Percentiles rank a stretch among this genome's conserved stretches.
Evolutionary conservation across 805 yeast genomes (phyloP).

Genomic region (Ogataea trehalophila): DNA sequence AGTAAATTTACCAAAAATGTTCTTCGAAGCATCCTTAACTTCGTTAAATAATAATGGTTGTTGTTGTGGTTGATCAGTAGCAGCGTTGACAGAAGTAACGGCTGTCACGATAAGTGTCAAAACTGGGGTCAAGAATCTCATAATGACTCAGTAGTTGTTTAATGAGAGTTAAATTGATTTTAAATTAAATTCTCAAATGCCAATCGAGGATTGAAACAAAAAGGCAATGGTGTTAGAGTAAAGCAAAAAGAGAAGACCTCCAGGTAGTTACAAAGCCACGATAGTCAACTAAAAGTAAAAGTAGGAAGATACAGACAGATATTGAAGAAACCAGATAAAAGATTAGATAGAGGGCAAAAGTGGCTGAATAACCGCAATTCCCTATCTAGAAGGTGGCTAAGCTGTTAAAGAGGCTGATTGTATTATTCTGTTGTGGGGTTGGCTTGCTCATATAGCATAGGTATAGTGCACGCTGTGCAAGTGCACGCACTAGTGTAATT

Average conservation of each 20-base stretch:
- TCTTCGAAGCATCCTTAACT: slow-evolving; percentile 1
- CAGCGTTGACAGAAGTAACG: slow-evolving; percentile 4
- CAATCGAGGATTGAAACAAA: background rate
- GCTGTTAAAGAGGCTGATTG: too few relatives aligned
- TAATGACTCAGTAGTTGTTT: background rate
- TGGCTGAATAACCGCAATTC: background rate
- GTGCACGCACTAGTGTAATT: too few relatives aligned
- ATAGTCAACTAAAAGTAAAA: background rate
- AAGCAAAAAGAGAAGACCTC: too few relatives aligned
- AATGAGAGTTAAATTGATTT: background rate
- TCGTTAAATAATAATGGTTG: slow-evolving; percentile 4
- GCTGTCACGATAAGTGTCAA: slow-evolving; percentile 6
- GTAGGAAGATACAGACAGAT: background rate
- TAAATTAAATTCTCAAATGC: too few relatives aligned
- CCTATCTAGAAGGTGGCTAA: background rate
- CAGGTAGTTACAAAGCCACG: too few relatives aligned
- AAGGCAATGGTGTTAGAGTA: too few relatives aligned
- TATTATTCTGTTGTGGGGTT: too few relatives aligned
- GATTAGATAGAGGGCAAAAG: background rate
- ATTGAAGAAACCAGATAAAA: background rate
- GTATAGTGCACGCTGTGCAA: too few relatives aligned
- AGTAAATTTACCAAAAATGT: background rate
- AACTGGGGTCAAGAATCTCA: slow-evolving; percentile 3
- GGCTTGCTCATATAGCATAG: too few relatives aligned
- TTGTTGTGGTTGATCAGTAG: slow-evolving; percentile 6